Base-by-base conservation (phyloP, 345 rosid species). In the Populus ilicifolia region DNA sequence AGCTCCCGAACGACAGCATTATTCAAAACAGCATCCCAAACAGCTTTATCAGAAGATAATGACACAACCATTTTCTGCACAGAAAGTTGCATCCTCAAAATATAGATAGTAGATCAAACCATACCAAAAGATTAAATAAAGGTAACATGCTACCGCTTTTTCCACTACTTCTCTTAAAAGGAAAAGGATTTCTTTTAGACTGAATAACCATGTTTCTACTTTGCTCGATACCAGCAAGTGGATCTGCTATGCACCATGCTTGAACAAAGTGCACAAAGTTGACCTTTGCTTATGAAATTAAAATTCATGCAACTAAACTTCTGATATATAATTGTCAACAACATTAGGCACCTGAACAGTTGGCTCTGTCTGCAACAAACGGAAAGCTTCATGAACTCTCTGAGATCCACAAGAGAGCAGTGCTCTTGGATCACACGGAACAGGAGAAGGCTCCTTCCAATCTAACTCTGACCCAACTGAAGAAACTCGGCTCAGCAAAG, bases 1-100 rank as follows among this genome's bases (percentile, higher is more conserved):
- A 95, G 91, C 85, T 93, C 92, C 29, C 82, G 89, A 50, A 95
- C 99, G 13, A 72, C 93, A 36, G 88, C 89, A 81, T 95, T 92
- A 61, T 83, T 92, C 85, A 92, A 78, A 80, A 95, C 96, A 43
- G 98, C 99, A 83, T 90, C 85, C 97, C 98, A 93, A 23, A 95
- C 97, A 83, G 91, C 89, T 79, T 59, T 84, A 70, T 95, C 99
- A 9, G 98, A 91, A 68, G 97, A 84, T 76, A 95, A 71, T 5
- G 99, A 92, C 76, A 87, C 50, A 38, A 95, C 99, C 96, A 92
- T 95, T 83, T 79, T 89, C 98, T 93, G 89, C 68, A 75, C 46
- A 67, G 59, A 68, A 59, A 63, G 70, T 33, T 43, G n/a, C 14
- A n/a, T 7, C 71, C 67, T 12, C 52, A 52, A 38, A 74, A 48